A percentile compares a stretch with the other conserved stretches of the same genome.
Conservation (phyloP, 108 stramenopile species). For the Ochromonas danica region DNA sequence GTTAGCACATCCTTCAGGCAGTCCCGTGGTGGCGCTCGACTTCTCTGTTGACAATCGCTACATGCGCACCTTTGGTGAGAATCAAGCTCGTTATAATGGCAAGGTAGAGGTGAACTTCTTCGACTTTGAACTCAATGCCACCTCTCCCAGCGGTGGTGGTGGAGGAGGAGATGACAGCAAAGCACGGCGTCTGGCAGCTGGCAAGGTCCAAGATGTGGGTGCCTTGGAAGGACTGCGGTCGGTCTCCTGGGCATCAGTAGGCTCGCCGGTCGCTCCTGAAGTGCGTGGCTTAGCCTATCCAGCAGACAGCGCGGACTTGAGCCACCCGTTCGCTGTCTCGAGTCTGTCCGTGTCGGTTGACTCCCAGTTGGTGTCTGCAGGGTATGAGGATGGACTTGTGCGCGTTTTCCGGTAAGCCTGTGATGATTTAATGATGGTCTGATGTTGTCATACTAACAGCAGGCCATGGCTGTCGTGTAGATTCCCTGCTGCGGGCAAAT, state of each 20-base stretch:
- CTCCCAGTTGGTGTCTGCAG: neutral
- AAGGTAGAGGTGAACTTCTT: neutral
- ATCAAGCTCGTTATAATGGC: neutral
- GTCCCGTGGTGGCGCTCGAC: neutral
- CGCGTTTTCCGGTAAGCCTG: neutral
- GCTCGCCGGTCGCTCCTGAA: neutral
- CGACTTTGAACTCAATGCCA: neutral
- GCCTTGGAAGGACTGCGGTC: neutral
- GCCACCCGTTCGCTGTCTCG: neutral
- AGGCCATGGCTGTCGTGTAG: neutral
- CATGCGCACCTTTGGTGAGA: neutral
- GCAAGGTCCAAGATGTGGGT: neutral
- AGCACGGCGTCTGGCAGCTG: neutral
- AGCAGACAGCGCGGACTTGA: neutral
- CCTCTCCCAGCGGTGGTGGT: too few relatives aligned
- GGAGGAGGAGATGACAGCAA: too few relatives aligned
- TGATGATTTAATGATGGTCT: neutral
- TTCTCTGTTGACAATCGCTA: neutral
- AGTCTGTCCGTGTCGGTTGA: conserved; percentile 5
- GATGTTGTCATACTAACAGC: neutral
- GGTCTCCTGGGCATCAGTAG: neutral
- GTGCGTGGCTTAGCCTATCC: neutral
- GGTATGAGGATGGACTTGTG: conserved; percentile 23
- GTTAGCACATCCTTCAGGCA: conserved; percentile 1
- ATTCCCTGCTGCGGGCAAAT: neutral